These are phyloP conservation scores for Zelonia costaricensis DNA, from an alignment of 208 protist species.

Conservation along the genomic window DNA sequence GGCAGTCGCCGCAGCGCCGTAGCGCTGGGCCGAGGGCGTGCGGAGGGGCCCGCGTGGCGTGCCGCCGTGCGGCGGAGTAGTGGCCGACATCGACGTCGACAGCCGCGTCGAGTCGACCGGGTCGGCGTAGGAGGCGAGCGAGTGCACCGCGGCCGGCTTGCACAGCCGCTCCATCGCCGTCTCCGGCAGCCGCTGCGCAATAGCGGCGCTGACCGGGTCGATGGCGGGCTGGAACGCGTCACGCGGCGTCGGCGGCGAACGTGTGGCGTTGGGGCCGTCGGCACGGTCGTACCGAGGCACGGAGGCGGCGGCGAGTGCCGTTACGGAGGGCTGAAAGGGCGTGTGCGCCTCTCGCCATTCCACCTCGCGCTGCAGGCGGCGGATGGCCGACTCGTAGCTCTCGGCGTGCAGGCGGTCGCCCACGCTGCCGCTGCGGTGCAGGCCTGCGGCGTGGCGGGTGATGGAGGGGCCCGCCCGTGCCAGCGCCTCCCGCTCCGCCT, in stretches of 20 bases:
- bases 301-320: conserved; percentile 29
- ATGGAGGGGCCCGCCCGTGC: conserved; percentile 26
- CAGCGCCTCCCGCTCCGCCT: conserved; percentile 19
- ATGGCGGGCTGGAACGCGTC: conserved; percentile 50
- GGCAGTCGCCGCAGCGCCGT: background rate
- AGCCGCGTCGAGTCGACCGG: background rate
- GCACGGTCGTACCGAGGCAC: conserved; percentile 32
- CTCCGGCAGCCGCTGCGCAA: conserved; percentile 53
- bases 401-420: conserved; percentile 55
- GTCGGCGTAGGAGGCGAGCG: conserved; percentile 25
- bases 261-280: background rate
- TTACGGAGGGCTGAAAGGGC: conserved; percentile 59
- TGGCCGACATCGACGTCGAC: background rate
- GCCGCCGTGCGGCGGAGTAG: background rate
- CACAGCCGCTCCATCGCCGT: conserved; percentile 57
- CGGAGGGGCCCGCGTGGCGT: background rate
- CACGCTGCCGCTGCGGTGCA: conserved; percentile 44
- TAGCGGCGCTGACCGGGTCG: conserved; percentile 71
- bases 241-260: background rate
- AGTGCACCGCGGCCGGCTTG: conserved; percentile 16
- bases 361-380: conserved; percentile 40
- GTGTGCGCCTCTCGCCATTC: conserved; percentile 11
- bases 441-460: conserved; percentile 53
- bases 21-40: background rate
- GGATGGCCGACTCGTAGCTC: conserved; percentile 42